Conservation (phyloP, 148 eudicot species). For the Euryodendron excelsum region DNA sequence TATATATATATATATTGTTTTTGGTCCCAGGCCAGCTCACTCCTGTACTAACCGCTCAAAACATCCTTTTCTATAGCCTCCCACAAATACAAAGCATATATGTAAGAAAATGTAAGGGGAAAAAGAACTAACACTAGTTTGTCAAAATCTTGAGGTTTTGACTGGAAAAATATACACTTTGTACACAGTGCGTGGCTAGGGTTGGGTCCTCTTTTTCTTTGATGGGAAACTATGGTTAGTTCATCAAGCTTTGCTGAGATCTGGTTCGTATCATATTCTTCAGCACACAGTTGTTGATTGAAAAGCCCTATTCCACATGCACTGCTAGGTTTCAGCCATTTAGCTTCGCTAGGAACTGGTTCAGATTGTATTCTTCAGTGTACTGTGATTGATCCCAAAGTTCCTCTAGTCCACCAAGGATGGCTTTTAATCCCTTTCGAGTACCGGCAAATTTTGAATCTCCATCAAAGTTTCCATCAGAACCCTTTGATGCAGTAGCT, state of each 20-base stretch:
- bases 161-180: conserved; percentile 17
- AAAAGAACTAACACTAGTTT: neutral
- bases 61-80: conserved; percentile 9
- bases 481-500: conserved; percentile 35
- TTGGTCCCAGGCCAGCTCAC: neutral
- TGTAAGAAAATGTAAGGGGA: neutral
- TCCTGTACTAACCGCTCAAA: conserved; percentile 10
- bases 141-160: conserved; percentile 17
- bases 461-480: conserved; percentile 44
- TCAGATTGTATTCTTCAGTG: conserved; percentile 89
- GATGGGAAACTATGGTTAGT: neutral
- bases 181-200: conserved; percentile 14
- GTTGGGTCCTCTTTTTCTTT: neutral
- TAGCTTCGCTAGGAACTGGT: conserved; percentile 78
- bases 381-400: conserved; percentile 99
- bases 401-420: conserved; percentile 90
- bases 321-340: conserved; percentile 32
- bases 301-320: conserved; percentile 43
- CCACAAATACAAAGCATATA: neutral
- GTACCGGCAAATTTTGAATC: conserved; percentile 49
- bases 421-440: conserved; percentile 85
- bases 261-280: conserved; percentile 59
- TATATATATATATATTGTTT: too few relatives aligned
- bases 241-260: conserved; percentile 62
- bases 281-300: conserved; percentile 70